Evolutionary conservation across 2,329 filamentous ascomycete species (phyloP).

Genomic region (Xylaria sp.): DNA sequence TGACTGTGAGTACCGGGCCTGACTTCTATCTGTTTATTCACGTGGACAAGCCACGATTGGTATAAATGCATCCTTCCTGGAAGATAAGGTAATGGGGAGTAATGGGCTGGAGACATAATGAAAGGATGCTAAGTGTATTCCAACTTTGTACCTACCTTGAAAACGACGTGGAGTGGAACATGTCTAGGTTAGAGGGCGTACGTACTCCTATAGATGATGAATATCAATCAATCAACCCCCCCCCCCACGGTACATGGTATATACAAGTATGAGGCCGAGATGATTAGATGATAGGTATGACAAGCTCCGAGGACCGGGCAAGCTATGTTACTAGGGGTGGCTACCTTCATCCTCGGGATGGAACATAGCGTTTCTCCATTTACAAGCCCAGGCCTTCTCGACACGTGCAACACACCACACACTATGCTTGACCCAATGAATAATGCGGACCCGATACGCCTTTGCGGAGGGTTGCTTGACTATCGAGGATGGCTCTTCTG

Average conservation of each 20-base stretch:
- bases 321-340: background rate
- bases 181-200: slow-evolving; percentile 1
- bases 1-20: slow-evolving; percentile 6
- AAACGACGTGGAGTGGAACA: background rate
- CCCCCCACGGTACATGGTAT: slow-evolving; percentile 4
- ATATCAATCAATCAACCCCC: slow-evolving; percentile 27
- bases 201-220: slow-evolving; percentile 25
- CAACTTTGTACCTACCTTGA: slow-evolving; percentile 19
- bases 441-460: background rate
- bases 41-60: slow-evolving; percentile 28
- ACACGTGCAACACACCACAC: background rate
- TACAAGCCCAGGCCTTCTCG: background rate
- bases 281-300: background rate
- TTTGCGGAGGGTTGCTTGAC: background rate
- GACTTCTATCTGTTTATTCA: slow-evolving; percentile 19
- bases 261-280: background rate
- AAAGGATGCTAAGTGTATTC: background rate
- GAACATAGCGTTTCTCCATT: background rate
- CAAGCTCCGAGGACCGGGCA: slow-evolving; percentile 10
- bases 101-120: slow-evolving; percentile 23
- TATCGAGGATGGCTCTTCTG: background rate
- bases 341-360: background rate
- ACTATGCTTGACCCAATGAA: background rate
- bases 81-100: slow-evolving; percentile 35
- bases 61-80: slow-evolving; percentile 24